Evolutionary conservation across 2,329 filamentous ascomycete species (phyloP), one percentile per base, ranked within the genome.

Genomic region (Xylariomycetidae sp.): DNA sequence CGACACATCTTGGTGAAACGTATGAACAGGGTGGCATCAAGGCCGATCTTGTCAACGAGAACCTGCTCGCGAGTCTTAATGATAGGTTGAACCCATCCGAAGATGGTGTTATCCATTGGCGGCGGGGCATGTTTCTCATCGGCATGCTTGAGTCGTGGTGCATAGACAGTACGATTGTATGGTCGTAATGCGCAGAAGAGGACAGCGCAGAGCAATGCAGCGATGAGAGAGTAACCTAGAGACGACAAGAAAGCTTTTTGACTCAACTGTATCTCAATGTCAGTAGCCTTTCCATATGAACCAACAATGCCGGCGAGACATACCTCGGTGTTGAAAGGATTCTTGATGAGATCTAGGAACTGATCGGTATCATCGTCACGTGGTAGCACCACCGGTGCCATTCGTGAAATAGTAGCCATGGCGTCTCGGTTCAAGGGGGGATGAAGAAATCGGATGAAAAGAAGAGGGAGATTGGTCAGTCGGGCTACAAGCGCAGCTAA

Each of bases 1-100:
- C 90, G 80, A 54, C 85, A 85, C 89, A 96, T 95, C 49, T 82
- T 76, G 30, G 80, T 76, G 52, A 94, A 89, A 32, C 89, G 82
- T 45, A 96, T 67, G 58, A 96, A 96, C 20, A 96, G 63, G 8
- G 84, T 83, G 9, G 88, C 90, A 61, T 97, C 90, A 63, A 96
- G 67, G 25, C 90, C 90, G 25, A 95, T 80, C 49, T 83, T 79
- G 13, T 84, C 76, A 14, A 94, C 72, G 42, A 95, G 63, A 15
- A 84, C 72, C 33, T 77, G 64, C 63, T 97, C 90, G 42, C 76
- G 80, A n/a, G 85, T 89, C 42, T 72, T 76, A 57, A 88, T 67
- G n/a, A 96, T 67, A 0, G 89, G 88, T 13, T 70, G 69, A 20
- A 94, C 61, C 90, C 90, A 97, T 31, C 87, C 80, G 56, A 94